Evolutionary conservation across 345 rosid genomes (phyloP), one percentile per base, ranked within the genome.

Genomic region (Eucalyptus polyanthemos): DNA sequence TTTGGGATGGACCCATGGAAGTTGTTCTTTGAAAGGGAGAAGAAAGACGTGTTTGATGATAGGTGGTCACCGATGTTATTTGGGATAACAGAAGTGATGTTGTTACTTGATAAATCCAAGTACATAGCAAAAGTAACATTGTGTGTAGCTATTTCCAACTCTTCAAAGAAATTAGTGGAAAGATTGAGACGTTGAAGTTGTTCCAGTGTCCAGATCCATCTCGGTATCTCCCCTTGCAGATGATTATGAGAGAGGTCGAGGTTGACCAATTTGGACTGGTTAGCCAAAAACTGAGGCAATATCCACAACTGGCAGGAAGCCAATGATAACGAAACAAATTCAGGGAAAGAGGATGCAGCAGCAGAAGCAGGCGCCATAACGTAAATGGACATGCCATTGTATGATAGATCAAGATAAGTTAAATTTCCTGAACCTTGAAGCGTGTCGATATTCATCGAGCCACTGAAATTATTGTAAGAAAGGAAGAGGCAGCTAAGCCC

Each of bases 201-300:
- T 50, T 86, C n/a, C 0, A 90, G 19, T 47, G n/a, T 5, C 93
- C 93, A 91, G 37, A 95, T 89, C 97, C 96, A 95, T 3, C 31
- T 22, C 14, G 95, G 97, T 29, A 95, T 86, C 22, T 14, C 7
- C 37, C 94, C 94, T 13, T 8, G 44, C 25, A 95, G 90, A 19
- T 90, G 87, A 89, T 95, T 95, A 7, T 87, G 86, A 12, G 96
- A 94, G 81, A 95, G 95, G 88, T 95, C 96, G 5, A 95, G 88
- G 27, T 5, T 0, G 5, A 0, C 0, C 8, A 95, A 34, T 5
- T 2, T 86, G 50, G 89, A 19, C 45, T 90, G 94, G 80, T 87
- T 90, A 21, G 76, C 87, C 60, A 95, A 60, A 25, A 90, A 88
- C 5, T 89, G 88, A 5, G 97, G 96, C 27, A 94, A 87, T 14